phyloP scores from a whole-genome alignment of 2,329 filamentous ascomycete species.

The Ophiostoma piceae region DNA sequence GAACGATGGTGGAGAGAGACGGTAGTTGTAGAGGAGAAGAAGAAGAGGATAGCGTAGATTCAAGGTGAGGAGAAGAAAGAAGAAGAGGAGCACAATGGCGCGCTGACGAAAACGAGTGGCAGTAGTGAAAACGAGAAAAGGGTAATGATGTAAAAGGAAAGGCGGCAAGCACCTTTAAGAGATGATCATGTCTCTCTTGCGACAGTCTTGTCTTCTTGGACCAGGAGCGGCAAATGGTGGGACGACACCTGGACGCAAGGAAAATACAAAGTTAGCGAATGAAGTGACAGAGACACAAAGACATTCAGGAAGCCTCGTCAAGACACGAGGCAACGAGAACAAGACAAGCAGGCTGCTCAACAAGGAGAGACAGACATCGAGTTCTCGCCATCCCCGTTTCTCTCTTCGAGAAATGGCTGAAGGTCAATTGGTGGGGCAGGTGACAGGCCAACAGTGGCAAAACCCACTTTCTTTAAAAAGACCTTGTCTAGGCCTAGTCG shows the following conservation, averaged over 20 bases:
- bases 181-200: conserved; percentile 23
- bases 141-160: conserved; percentile 13
- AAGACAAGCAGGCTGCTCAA: neutral
- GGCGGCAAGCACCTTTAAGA: conserved; percentile 24
- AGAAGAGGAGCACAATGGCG: neutral
- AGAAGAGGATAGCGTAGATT: neutral
- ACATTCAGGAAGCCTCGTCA: conserved; percentile 19
- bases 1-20: neutral
- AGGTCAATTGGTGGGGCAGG: conserved; percentile 27
- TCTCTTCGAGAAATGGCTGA: conserved; percentile 12
- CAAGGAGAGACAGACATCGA: conserved; percentile 20
- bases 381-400: conserved; percentile 16
- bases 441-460: conserved; percentile 28
- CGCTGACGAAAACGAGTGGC: conserved; percentile 3
- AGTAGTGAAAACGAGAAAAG: conserved; percentile 14
- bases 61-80: neutral
- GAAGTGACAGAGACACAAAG: conserved; percentile 12
- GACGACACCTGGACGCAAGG: conserved; percentile 23
- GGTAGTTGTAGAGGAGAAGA: neutral
- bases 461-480: conserved; percentile 27
- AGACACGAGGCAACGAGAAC: conserved; percentile 9
- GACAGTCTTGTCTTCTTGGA: conserved; percentile 17
- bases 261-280: conserved; percentile 22
- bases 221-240: conserved; percentile 25
- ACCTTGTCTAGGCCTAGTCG: conserved; percentile 27